phyloP scores from a whole-genome alignment of 441 rosid species.

The Brassica hybrid region DNA sequence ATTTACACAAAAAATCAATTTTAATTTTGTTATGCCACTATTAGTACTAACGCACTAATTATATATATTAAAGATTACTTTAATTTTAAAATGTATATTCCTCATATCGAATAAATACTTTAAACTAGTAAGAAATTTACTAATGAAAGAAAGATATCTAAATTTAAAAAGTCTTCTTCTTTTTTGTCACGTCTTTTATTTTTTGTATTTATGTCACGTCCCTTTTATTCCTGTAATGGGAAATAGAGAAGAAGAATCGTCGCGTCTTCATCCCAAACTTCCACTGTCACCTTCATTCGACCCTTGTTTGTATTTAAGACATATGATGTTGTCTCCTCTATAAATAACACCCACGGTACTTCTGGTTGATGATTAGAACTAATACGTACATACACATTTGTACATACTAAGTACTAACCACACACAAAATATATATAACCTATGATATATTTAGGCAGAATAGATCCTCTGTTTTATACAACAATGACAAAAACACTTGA shows the following conservation, averaged over 20 bases:
- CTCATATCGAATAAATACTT: background rate
- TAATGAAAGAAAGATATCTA: background rate
- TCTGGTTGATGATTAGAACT: constrained; percentile 2
- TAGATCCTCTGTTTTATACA: background rate
- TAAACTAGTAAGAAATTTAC: background rate
- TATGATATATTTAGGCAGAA: background rate
- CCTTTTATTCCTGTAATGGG: background rate
- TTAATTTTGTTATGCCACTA: background rate
- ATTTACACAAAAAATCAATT: background rate
- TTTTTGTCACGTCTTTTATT: background rate
- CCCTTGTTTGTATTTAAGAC: background rate
- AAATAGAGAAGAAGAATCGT: constrained; percentile 17
- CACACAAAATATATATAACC: background rate
- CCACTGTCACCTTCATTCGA: constrained; percentile 15
- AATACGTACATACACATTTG: background rate
- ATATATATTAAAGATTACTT: background rate
- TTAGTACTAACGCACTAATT: background rate
- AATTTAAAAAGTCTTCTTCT: background rate
- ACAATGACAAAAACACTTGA: constrained; percentile 47
- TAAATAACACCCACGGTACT: background rate
- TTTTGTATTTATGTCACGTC: background rate
- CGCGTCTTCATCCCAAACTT: constrained; percentile 19
- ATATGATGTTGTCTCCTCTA: background rate
- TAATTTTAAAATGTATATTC: background rate
- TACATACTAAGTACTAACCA: background rate